Percentiles rank a stretch among this genome's conserved stretches.
Evolutionary conservation across 768 basidiomycete species (phyloP).

Genomic region (Mycena kentingensis): DNA sequence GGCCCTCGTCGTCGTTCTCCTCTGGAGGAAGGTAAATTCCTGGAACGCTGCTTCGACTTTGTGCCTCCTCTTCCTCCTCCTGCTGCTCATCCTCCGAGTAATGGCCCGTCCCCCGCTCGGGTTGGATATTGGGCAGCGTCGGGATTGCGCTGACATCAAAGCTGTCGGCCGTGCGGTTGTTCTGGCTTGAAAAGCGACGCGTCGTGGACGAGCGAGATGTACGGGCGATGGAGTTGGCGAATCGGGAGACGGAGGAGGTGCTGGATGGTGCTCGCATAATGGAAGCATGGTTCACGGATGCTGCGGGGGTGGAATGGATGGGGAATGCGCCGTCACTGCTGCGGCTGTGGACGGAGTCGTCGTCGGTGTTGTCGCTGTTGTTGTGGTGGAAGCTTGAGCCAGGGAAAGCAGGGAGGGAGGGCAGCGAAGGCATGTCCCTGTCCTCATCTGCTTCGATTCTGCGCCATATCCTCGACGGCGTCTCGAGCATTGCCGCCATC

Average conservation of each 20-base stretch:
- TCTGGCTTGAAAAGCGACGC: constrained; percentile 35
- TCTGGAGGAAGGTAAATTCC: constrained; percentile 54
- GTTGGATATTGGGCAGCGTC: constrained; percentile 47
- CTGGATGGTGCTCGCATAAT: constrained; percentile 50
- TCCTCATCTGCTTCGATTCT: constrained; percentile 78
- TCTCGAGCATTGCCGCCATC: constrained; percentile 66
- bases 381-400: constrained; percentile 50
- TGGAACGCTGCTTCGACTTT: constrained; percentile 54
- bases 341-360: constrained; percentile 44
- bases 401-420: constrained; percentile 73
- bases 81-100: constrained; percentile 41
- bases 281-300: constrained; percentile 49
- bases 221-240: constrained; percentile 51
- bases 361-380: constrained; percentile 30
- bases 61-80: constrained; percentile 38
- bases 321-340: constrained; percentile 47
- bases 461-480: constrained; percentile 83
- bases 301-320: constrained; percentile 67
- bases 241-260: constrained; percentile 52
- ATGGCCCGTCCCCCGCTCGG: constrained; percentile 33
- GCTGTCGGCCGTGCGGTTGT: constrained; percentile 42
- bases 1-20: constrained; percentile 43
- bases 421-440: constrained; percentile 78
- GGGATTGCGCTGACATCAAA: constrained; percentile 65
- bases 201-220: constrained; percentile 36